Conservation (phyloP, 73 alveolate species). For the Effrenium voratum region DNA sequence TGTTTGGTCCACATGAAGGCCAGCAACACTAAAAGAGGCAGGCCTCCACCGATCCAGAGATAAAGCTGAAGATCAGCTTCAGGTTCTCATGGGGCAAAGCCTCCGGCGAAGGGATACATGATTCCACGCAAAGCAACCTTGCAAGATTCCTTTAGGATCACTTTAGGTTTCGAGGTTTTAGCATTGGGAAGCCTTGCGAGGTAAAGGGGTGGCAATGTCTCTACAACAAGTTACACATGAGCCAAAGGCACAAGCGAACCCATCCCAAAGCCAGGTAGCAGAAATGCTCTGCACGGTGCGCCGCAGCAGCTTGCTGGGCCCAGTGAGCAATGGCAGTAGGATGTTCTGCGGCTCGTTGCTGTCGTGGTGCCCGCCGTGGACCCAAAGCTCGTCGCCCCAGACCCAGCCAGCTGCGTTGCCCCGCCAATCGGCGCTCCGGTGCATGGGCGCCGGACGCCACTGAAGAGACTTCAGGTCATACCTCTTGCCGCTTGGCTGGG, state of each 20-base stretch:
- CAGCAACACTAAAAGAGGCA: neutral
- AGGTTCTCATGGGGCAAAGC: conserved; percentile 82
- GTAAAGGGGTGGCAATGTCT: neutral
- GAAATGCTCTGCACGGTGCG: conserved; percentile 41
- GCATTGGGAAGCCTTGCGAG: neutral
- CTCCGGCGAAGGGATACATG: neutral
- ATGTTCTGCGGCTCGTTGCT: conserved; percentile 36
- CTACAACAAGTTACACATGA: neutral
- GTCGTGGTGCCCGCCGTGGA: conserved; percentile 82
- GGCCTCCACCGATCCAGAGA: conserved; percentile 49
- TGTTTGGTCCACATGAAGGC: no score
- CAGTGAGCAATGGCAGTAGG: conserved; percentile 43
- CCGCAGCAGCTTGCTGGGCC: conserved; percentile 28
- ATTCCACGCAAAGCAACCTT: neutral
- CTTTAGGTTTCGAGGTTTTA: neutral
- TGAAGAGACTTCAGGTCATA: neutral
- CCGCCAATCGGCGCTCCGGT: conserved; percentile 31
- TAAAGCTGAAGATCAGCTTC: conserved; percentile 64
- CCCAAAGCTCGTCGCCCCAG: conserved; percentile 52
- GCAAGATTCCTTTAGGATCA: neutral
- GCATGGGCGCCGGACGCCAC: conserved; percentile 28
- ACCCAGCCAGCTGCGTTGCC: conserved; percentile 93
- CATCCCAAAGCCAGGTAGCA: neutral
- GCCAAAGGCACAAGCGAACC: neutral
- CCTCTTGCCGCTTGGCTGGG: no score